Percentiles rank a stretch among this genome's conserved stretches.
Evolutionary conservation across 2,329 filamentous ascomycete genomes (phyloP).

Genomic region (Stemphylium lycopersici): DNA sequence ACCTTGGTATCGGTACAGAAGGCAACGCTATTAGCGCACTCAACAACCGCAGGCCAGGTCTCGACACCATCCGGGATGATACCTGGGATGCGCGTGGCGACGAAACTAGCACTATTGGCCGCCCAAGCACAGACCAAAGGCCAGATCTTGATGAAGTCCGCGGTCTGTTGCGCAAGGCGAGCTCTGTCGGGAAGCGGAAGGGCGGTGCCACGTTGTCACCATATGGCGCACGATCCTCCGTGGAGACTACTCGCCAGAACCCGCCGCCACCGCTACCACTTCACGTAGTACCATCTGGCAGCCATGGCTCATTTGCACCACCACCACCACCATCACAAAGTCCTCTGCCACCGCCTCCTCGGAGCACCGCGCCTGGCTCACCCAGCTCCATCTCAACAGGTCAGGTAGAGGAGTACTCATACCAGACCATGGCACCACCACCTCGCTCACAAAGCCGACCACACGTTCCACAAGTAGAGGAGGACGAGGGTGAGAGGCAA

Average conservation of each 20-base stretch:
- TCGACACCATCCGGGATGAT: slow-evolving; percentile 54
- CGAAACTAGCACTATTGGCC: slow-evolving; percentile 45
- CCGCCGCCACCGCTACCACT: slow-evolving; percentile 41
- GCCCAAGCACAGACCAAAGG: slow-evolving; percentile 50
- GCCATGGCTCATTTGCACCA: slow-evolving; percentile 33
- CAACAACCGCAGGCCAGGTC: slow-evolving; percentile 51
- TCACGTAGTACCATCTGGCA: slow-evolving; percentile 27
- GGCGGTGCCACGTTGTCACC: slow-evolving; percentile 36
- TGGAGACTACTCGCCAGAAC: slow-evolving; percentile 25
- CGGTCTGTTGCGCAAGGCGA: slow-evolving; percentile 53
- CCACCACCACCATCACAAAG: slow-evolving; percentile 27
- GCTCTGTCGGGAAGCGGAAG: slow-evolving; percentile 53
- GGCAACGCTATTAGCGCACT: slow-evolving; percentile 53
- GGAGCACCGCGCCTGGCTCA: slow-evolving; percentile 34
- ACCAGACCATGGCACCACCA: slow-evolving; percentile 42
- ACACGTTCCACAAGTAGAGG: slow-evolving; percentile 21
- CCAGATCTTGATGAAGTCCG: slow-evolving; percentile 56
- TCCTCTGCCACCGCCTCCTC: slow-evolving; percentile 24
- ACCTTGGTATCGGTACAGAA: slow-evolving; percentile 43
- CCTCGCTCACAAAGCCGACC: slow-evolving; percentile 31
- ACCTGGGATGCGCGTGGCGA: slow-evolving; percentile 52
- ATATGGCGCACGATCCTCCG: slow-evolving; percentile 22
- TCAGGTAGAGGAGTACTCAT: slow-evolving; percentile 41
- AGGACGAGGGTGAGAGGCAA: slow-evolving; percentile 23
- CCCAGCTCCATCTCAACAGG: slow-evolving; percentile 42